A percentile compares a stretch with the other conserved stretches of the same genome.
These are phyloP conservation scores for Pistacia vera DNA, from an alignment of 345 rosid genomes.

Conservation along the genomic window DNA sequence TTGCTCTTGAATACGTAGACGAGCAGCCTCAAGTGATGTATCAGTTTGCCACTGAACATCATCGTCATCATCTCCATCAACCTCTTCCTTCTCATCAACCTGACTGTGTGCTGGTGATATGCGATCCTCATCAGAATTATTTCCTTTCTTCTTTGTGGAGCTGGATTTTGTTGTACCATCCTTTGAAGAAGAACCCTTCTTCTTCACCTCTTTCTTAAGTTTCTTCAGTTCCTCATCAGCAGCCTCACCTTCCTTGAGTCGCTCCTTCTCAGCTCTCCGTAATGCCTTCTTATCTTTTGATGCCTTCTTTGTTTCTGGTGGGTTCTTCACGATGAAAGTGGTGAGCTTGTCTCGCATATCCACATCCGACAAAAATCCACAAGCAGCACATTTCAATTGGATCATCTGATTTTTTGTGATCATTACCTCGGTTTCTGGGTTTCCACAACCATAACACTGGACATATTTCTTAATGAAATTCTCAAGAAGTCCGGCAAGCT, in stretches of 20 bases:
- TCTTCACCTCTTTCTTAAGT: slow-evolving; percentile 53
- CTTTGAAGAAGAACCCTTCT: slow-evolving; percentile 38
- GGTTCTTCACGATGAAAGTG: slow-evolving; percentile 61
- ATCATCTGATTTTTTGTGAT: slow-evolving; percentile 69
- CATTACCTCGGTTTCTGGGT: slow-evolving; percentile 70
- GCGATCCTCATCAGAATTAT: slow-evolving; percentile 47
- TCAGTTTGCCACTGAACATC: slow-evolving; percentile 81
- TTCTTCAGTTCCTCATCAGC: slow-evolving; percentile 81
- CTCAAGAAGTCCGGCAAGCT: slow-evolving; percentile 74
- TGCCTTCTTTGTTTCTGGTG: slow-evolving; percentile 65
- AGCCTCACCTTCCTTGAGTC: slow-evolving; percentile 73
- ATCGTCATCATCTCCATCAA: slow-evolving; percentile 36
- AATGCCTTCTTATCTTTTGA: slow-evolving; percentile 61
- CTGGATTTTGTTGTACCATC: slow-evolving; percentile 40
- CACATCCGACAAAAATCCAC: slow-evolving; percentile 74
- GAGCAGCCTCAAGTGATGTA: slow-evolving; percentile 69
- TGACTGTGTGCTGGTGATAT: slow-evolving; percentile 48
- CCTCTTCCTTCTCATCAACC: slow-evolving; percentile 50
- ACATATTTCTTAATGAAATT: slow-evolving; percentile 80
- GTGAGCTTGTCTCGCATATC: slow-evolving; percentile 82
- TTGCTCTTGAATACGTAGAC: slow-evolving; percentile 66
- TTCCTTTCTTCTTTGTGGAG: slow-evolving; percentile 42
- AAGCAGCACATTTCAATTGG: slow-evolving; percentile 67
- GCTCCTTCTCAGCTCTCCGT: slow-evolving; percentile 83
- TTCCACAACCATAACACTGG: slow-evolving; percentile 78